Conservation (phyloP, 2,329 filamentous ascomycete genomes). For the Coleophoma eucalyptorum region DNA sequence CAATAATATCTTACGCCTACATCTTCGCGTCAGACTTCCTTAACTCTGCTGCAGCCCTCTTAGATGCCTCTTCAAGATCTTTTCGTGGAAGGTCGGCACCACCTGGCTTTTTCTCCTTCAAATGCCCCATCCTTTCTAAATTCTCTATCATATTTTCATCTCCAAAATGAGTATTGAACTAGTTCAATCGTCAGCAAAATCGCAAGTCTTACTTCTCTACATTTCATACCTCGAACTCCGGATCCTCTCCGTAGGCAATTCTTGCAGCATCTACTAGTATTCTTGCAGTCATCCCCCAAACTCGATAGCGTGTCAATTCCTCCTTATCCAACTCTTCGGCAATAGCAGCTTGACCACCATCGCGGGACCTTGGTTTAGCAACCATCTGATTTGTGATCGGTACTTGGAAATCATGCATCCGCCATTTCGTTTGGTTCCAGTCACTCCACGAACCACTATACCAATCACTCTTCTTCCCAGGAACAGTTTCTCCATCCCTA, state of each 20-base stretch:
- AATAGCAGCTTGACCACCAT: constrained; percentile 39
- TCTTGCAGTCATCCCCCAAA: constrained; percentile 93
- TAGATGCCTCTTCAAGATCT: constrained; percentile 34
- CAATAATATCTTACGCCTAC: neutral
- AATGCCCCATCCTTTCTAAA: constrained; percentile 50
- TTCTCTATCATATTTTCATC: constrained; percentile 63
- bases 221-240: constrained; percentile 65
- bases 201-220: neutral
- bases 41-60: constrained; percentile 21
- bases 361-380: constrained; percentile 45
- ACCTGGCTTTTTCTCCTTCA: constrained; percentile 45
- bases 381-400: constrained; percentile 70
- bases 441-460: constrained; percentile 80
- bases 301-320: constrained; percentile 63
- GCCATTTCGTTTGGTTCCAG: constrained; percentile 77
- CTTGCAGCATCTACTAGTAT: constrained; percentile 86
- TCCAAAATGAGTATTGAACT: constrained; percentile 25
- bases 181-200: constrained; percentile 4
- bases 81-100: constrained; percentile 46
- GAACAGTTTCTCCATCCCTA: constrained; percentile 22
- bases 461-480: constrained; percentile 50
- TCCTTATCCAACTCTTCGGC: constrained; percentile 42
- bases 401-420: constrained; percentile 88
- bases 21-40: constrained; percentile 5
- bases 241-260: constrained; percentile 77